Base-by-base conservation (phyloP, 2,329 filamentous ascomycete genomes). In the Trichoderma koningiopsis region DNA sequence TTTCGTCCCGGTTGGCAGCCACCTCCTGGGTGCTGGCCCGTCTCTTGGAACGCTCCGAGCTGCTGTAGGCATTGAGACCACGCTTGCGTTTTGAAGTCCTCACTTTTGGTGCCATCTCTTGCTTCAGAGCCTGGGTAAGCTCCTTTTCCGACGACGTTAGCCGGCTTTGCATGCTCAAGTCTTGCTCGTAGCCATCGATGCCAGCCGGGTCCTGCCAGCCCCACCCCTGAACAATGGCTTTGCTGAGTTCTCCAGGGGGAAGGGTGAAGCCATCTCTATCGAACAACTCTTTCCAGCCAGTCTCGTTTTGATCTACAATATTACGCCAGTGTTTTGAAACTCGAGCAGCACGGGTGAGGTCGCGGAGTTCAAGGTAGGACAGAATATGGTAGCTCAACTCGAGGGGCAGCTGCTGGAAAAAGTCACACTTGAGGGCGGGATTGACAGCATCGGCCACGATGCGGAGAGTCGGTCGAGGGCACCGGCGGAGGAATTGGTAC, bases 321-420 rank as follows among this genome's bases (percentile, higher is more conserved):
- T 91, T 90, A 55, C 96, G 89, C 96, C 96, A 99, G 76, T 92
- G 91, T 79, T 93, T 97, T 0, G 95, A 98, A 5, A 98, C 96
- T 75, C 96, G 94, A 1, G 96, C 92, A 13, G 94, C 94, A 71
- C 90, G 91, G 78, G 94, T 97, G 75, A 98, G 89, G 74, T 95
- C 96, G 74, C 89, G 89, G 68, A 92, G 86, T 76, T 97, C 92
- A 22, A 99, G 88, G 76, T 95, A 97, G 33, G 92, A 91, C 14
- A 97, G 86, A 61, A 98, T 90, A 74, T 97, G 92, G 24, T 97
- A 87, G 68, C 92, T 92, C 24, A 99, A 86, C 79, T 99, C 96
- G 0, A 92, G 83, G 2, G 96, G 96, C 1, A 99, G 85, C 70
- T 93, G 88, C 71, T 88, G 88, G 61, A 99, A 83, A 72, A 98